Conservation (phyloP, 2,329 filamentous ascomycete species). For the Metarhizium anisopliae region DNA sequence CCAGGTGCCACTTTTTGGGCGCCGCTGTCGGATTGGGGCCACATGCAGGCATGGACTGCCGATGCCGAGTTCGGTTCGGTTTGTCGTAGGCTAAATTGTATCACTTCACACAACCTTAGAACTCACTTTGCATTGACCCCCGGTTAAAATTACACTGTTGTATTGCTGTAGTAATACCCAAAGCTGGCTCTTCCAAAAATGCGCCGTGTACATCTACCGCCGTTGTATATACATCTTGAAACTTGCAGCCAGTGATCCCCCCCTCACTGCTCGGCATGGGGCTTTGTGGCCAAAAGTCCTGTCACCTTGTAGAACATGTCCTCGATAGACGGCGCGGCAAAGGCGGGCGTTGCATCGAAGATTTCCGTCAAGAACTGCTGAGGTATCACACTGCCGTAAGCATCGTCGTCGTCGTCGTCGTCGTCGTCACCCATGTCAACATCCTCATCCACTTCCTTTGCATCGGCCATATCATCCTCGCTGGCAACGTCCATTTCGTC, state of each 20-base stretch:
- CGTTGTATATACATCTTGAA: slow-evolving; percentile 1
- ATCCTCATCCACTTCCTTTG: slow-evolving; percentile 32
- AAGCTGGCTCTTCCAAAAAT: not conserved
- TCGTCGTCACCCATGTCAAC: slow-evolving; percentile 29
- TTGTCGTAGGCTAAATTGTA: not conserved
- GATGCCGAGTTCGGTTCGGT: not conserved
- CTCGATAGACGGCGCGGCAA: slow-evolving; percentile 61
- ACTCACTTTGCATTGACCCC: not conserved
- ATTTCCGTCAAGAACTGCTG: slow-evolving; percentile 61
- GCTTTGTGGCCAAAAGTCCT: slow-evolving; percentile 45
- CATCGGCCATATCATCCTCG: slow-evolving; percentile 31
- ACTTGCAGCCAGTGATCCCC: not conserved
- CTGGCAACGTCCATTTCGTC: slow-evolving; percentile 32
- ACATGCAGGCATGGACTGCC: not conserved
- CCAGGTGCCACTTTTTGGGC: not conserved
- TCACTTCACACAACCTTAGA: not conserved
- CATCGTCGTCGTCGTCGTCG: slow-evolving; percentile 26
- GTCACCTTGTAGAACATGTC: slow-evolving; percentile 70
- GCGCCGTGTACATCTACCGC: not conserved
- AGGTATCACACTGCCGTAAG: slow-evolving; percentile 52
- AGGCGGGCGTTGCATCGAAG: slow-evolving; percentile 60
- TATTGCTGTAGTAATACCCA: not conserved
- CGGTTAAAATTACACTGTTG: not conserved
- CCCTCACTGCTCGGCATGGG: slow-evolving; percentile 1
- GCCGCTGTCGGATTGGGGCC: not conserved